Evolutionary conservation across 495 filamentous ascomycete species (phyloP).

Genomic region (Xylaria curta): DNA sequence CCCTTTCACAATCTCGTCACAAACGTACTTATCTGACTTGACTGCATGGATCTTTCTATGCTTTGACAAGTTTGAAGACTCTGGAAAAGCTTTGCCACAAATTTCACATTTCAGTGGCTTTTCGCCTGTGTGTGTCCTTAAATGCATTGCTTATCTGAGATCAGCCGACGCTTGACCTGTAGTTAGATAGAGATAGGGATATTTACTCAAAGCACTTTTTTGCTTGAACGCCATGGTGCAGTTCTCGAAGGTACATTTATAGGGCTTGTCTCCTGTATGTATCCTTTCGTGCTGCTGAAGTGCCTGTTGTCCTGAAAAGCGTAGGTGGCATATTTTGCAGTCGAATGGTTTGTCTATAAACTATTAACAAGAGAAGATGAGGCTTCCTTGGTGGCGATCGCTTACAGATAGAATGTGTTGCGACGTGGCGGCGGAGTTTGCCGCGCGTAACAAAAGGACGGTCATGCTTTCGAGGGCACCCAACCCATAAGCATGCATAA

Average conservation of each 20-base stretch:
- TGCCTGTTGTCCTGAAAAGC: conserved; percentile 65
- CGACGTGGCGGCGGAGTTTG: conserved; percentile 68
- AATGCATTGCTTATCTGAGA: conserved; percentile 57
- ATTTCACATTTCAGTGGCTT: conserved; percentile 57
- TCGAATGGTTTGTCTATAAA: conserved; percentile 61
- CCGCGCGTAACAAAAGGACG: conserved; percentile 54
- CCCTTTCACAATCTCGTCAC: conserved; percentile 12
- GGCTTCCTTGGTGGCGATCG: conserved; percentile 9
- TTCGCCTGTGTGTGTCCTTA: conserved; percentile 59
- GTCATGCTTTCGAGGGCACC: conserved; percentile 50
- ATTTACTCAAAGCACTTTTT: conserved; percentile 60
- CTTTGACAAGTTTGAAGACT: conserved; percentile 64
- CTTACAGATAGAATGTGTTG: conserved; percentile 68
- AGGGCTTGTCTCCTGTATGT: conserved; percentile 68
- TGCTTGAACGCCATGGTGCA: conserved; percentile 64
- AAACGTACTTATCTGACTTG: conserved; percentile 50
- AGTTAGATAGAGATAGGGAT: conserved; percentile 13
- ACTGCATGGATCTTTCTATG: conserved; percentile 52
- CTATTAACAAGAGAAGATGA: conserved; percentile 15
- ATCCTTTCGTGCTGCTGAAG: conserved; percentile 66
- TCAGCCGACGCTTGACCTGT: conserved; percentile 28
- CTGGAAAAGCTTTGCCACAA: conserved; percentile 58
- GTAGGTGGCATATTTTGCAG: conserved; percentile 59
- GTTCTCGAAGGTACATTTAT: conserved; percentile 54
- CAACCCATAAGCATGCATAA: conserved; percentile 54